These are phyloP conservation scores for Beta lomatogona DNA, from an alignment of 179 eudicot genomes.

Conservation along the genomic window DNA sequence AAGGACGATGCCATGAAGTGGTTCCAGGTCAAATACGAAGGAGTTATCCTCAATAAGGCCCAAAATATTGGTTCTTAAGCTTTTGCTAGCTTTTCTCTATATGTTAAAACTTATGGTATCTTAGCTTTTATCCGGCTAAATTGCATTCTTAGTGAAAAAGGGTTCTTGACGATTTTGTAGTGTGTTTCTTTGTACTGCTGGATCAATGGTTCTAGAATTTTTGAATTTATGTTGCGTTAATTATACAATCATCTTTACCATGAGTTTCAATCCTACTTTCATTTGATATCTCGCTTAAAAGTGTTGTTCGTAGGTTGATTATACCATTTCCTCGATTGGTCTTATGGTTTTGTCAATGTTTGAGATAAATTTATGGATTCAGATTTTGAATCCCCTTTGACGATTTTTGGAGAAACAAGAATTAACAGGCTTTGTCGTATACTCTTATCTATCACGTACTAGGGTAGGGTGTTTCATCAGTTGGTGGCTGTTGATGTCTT, in stretches of 20 bases:
- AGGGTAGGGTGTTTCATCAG: too few relatives aligned
- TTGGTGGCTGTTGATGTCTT: too few relatives aligned
- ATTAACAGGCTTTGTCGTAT: too few relatives aligned
- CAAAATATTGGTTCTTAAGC: conserved; percentile 36
- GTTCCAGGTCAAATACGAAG: conserved; percentile 84
- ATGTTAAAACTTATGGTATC: conserved; percentile 5
- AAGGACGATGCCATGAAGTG: conserved; percentile 85
- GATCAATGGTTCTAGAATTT: conserved; percentile 18
- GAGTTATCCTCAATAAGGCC: conserved; percentile 77
- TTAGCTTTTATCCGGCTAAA: background rate
- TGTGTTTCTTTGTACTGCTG: conserved; percentile 5
- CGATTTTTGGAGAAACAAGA: too few relatives aligned
- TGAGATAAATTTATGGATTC: background rate
- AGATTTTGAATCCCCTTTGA: background rate
- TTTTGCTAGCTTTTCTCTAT: background rate
- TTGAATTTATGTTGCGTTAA: background rate
- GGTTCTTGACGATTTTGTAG: conserved; percentile 25
- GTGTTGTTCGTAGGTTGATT: background rate
- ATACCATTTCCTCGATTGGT: background rate
- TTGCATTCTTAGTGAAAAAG: conserved; percentile 9
- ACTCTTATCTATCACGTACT: too few relatives aligned
- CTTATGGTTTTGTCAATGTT: too few relatives aligned
- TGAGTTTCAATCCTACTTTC: background rate
- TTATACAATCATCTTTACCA: conserved; percentile 1
- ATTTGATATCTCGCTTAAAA: background rate